Base-by-base conservation (phyloP, 495 filamentous ascomycete species). In the Hypoxylon subgilvum region DNA sequence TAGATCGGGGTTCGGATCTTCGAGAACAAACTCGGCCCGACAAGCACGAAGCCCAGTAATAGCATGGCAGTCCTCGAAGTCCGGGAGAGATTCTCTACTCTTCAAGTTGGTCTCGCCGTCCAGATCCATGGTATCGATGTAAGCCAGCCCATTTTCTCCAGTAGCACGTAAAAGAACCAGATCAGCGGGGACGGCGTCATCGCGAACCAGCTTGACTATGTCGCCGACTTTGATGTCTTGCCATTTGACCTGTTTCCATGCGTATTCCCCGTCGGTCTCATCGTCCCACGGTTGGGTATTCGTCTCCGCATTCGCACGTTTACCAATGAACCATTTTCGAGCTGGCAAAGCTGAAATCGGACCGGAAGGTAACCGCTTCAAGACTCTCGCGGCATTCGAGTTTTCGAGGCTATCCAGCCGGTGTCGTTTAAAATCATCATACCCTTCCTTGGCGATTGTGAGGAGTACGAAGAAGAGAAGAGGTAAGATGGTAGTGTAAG, bases 51-150 rank as follows among this genome's bases (percentile, higher is more conserved):
- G 69, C 10, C 83, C 83, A 14, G 89, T 83, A 21, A 84, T 71
- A 0, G 78, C 84, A 35, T 74, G 69, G 68, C 86, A 90, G 2
- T 74, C 74, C 64, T 84, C 81, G 19, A 86, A 68, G 21, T 65
- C 67, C 6, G 57, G 51, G 10, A 68, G 67, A 22, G 67, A 65
- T 43, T 70, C 67, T 49, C 44, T 59, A 66, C 84, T 91, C 74
- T 96, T 96, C 31, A 96, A 76, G 65, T 94, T 96, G 0, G 91
- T 96, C 72, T 96, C 92, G 13, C 92, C 92, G 58, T 96, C 92
- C n/a, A 96, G 71, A 4, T 92, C 92, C 92, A 96, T 96, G 0
- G 92, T 96, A 71, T 96, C 92, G 50, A 95, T 86, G 66, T 92
- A 95, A 2, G 91, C 92, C 48, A 91, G 69, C 2, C 86, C 87